Percentiles rank a stretch among this genome's conserved stretches.
Conservation (phyloP, 2,329 filamentous ascomycete species). For the Claviceps lovelessii region DNA sequence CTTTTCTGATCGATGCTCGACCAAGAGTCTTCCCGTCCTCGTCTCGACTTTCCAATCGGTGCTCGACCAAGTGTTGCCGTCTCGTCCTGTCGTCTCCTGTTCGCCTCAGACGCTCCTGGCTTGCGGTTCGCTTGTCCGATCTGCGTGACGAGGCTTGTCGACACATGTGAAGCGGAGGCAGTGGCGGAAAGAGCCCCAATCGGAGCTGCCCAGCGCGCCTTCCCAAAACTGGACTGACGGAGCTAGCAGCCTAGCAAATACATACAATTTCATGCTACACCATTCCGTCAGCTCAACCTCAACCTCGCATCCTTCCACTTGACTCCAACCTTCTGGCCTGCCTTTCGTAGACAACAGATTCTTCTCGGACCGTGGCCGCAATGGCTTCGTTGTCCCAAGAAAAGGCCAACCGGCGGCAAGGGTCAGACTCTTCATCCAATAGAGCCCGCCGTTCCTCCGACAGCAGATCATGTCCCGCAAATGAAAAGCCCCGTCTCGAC, state of each 20-base stretch:
- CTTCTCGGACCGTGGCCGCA: background rate
- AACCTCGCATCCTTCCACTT: background rate
- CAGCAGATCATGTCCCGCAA: constrained; percentile 1
- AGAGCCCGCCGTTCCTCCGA: constrained; percentile 3
- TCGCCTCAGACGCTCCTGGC: too few relatives aligned
- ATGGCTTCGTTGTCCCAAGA: constrained; percentile 3
- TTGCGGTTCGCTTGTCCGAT: too few relatives aligned
- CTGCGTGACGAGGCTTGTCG: background rate
- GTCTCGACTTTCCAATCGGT: too few relatives aligned
- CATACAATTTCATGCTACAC: background rate
- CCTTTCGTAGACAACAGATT: background rate
- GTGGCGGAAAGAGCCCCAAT: background rate
- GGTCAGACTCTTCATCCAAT: constrained; percentile 1
- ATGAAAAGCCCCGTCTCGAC: constrained; percentile 2
- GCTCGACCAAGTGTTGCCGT: too few relatives aligned
- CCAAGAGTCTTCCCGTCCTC: too few relatives aligned
- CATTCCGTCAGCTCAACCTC: background rate
- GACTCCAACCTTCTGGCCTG: background rate
- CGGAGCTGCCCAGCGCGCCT: background rate
- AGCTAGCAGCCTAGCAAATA: background rate
- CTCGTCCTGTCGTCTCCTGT: too few relatives aligned
- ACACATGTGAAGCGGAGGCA: background rate
- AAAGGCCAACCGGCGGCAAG: background rate
- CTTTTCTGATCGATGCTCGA: too few relatives aligned
- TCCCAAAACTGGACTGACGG: background rate